Conservation (phyloP, 331 rosid genomes). For the Phaseolus coccineus region DNA sequence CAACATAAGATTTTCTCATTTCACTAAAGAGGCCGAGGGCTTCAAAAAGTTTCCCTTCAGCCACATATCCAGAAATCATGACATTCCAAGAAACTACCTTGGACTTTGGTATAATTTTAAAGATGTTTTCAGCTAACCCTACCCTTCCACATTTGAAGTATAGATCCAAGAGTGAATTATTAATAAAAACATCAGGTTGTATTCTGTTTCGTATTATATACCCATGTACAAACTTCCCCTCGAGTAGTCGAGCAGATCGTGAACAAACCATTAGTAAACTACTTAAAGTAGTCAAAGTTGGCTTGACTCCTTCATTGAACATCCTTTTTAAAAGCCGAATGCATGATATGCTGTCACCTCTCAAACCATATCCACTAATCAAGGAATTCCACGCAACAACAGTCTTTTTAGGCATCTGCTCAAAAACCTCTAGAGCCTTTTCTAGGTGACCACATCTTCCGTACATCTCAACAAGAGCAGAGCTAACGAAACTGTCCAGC, state of each 20-base stretch:
- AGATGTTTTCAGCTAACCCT: slow-evolving; percentile 64
- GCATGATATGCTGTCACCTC: slow-evolving; percentile 74
- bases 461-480: slow-evolving; percentile 88
- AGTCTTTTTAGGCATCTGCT: slow-evolving; percentile 69
- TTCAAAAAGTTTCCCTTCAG: slow-evolving; percentile 61
- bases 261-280: slow-evolving; percentile 71
- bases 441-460: slow-evolving; percentile 80
- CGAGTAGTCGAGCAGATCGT: slow-evolving; percentile 60
- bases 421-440: slow-evolving; percentile 70
- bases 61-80: slow-evolving; percentile 78
- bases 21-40: slow-evolving; percentile 64
- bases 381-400: slow-evolving; percentile 82
- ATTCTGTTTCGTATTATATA: slow-evolving; percentile 64
- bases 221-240: slow-evolving; percentile 72
- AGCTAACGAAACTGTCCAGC: slow-evolving; percentile 59
- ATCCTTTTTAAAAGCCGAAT: slow-evolving; percentile 70
- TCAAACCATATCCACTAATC: slow-evolving; percentile 67
- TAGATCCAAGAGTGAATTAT: slow-evolving; percentile 67
- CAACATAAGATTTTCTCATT: slow-evolving; percentile 58
- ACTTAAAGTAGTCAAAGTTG: slow-evolving; percentile 71
- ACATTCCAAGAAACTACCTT: slow-evolving; percentile 70
- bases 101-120: slow-evolving; percentile 56
- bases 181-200: slow-evolving; percentile 61
- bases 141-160: slow-evolving; percentile 78
- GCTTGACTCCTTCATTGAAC: slow-evolving; percentile 61